Evolutionary conservation across 2,329 filamentous ascomycete genomes (phyloP).

Genomic region (Rugonectria rugulosa): DNA sequence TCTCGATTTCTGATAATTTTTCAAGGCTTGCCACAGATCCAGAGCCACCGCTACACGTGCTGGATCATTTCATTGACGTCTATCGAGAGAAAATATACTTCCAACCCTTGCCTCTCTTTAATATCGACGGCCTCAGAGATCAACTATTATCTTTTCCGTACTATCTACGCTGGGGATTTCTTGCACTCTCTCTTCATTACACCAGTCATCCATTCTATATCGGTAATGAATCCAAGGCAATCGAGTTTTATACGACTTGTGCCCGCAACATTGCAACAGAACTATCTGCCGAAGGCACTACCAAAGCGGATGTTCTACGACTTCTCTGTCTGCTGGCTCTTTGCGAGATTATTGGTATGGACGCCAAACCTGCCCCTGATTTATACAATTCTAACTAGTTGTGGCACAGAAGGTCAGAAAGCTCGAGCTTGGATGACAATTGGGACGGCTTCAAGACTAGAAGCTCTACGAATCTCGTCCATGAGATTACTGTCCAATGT

Average conservation of each 20-base stretch:
- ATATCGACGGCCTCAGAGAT: conserved; percentile 13
- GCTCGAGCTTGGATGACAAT: conserved; percentile 36
- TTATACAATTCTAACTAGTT: too few relatives aligned
- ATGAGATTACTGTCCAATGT: not conserved
- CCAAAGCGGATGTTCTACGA: conserved; percentile 27
- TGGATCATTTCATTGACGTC: conserved; percentile 23
- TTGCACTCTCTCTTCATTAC: conserved; percentile 24
- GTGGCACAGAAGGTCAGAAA: conserved; percentile 19
- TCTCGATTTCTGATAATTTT: not conserved
- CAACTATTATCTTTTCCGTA: conserved; percentile 24
- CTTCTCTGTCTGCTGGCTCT: conserved; percentile 30
- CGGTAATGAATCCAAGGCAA: conserved; percentile 25
- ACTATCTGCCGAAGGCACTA: conserved; percentile 21
- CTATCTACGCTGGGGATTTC: conserved; percentile 31
- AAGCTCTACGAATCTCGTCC: conserved; percentile 23
- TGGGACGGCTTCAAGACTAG: conserved; percentile 28
- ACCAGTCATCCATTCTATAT: conserved; percentile 25
- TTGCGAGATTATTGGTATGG: conserved; percentile 33
- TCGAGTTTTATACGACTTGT: conserved; percentile 30
- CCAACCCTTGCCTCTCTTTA: conserved; percentile 30
- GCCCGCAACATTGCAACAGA: conserved; percentile 29
- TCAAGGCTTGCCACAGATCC: conserved; percentile 24
- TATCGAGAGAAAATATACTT: conserved; percentile 30
- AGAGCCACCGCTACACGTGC: conserved; percentile 18
- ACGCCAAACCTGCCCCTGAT: too few relatives aligned